Percentiles rank a stretch among this genome's conserved stretches.
These are phyloP conservation scores for Ogataea sp. DNA, from an alignment of 805 yeast genomes.

Conservation along the genomic window DNA sequence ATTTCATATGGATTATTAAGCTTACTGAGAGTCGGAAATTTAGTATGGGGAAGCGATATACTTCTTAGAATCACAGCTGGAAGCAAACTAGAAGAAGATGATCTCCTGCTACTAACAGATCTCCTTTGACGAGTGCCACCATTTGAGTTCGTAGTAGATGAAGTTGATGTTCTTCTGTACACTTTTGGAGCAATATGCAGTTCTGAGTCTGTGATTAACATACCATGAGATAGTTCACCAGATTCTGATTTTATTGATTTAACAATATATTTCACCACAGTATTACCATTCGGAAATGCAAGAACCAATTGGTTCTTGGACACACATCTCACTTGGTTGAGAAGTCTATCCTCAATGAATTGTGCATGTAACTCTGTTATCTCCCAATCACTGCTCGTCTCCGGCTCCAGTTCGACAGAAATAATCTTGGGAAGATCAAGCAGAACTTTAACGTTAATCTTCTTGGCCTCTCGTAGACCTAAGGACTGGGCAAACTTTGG, in stretches of 20 bases:
- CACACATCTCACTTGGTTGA: slow-evolving; percentile 77
- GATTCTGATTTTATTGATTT: slow-evolving; percentile 29
- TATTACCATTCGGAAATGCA: slow-evolving; percentile 61
- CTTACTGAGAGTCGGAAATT: slow-evolving; percentile 13
- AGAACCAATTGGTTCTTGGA: slow-evolving; percentile 48
- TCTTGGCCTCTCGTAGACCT: slow-evolving; percentile 34
- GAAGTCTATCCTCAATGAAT: slow-evolving; percentile 61
- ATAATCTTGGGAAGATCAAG: slow-evolving; percentile 44
- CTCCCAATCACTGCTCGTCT: slow-evolving; percentile 81
- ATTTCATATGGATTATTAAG: slow-evolving; percentile 27
- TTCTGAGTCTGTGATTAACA: slow-evolving; percentile 32
- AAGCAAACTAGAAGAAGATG: slow-evolving; percentile 20
- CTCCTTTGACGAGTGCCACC: slow-evolving; percentile 8
- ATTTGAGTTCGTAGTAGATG: neutral
- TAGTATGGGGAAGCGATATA: slow-evolving; percentile 45
- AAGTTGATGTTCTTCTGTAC: slow-evolving; percentile 5
- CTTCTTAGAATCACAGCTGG: slow-evolving; percentile 41
- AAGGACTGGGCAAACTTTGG: slow-evolving; percentile 52
- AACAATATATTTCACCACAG: slow-evolving; percentile 50
- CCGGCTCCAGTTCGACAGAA: slow-evolving; percentile 71
- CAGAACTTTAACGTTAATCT: slow-evolving; percentile 35
- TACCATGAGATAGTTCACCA: slow-evolving; percentile 23
- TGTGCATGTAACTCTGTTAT: slow-evolving; percentile 76
- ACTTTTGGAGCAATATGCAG: slow-evolving; percentile 61
- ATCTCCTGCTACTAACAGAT: slow-evolving; percentile 23